Base-by-base conservation (phyloP, 306 rosid genomes). In the Malus sylvestris region DNA sequence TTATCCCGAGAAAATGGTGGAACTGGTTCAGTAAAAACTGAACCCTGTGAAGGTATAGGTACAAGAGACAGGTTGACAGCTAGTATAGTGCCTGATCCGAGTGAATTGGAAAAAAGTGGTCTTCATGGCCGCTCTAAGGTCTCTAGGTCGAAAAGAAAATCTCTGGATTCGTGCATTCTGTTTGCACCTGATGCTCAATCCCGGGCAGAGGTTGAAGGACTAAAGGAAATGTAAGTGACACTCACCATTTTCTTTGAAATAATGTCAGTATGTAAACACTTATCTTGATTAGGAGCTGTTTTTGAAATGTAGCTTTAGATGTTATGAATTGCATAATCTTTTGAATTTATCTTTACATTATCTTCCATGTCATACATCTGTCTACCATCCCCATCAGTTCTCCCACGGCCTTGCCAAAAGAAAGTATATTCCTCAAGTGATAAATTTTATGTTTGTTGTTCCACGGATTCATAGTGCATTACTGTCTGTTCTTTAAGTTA, bases 151-250 rank as follows among this genome's bases (percentile, higher is more conserved):
- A 92, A 92, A 87, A 89, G 99, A 79, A 96, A 88, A 76, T 71
- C 67, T 6, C 61, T 10, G 59, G 79, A 51, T 42, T 68, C 78
- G 20, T 84, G 92, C 80, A 77, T 89, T 79, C 87, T 91, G 86
- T 87, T 87, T 73, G 88, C 90, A 33, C 80, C 72, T 42, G 96
- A 93, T 87, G 86, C 58, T 72, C 89, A 82, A 61, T 91, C 98
- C 55, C 87, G 19, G 74, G 85, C 61, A 80, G 84, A 85, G 83
- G 85, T 92, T 80, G 87, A 87, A 83, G 86, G 88, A 75, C 75
- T 92, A 73, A 96, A 87, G 79, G 82, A 85, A 87, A 80, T 53
- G 99, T 96, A 89, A 67, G 97, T 74, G 76, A 63, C 62, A 64
- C 69, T 32, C 38, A 70, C 23, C 55, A 14, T 25, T 19, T 16